Evolutionary conservation across 2,329 filamentous ascomycete species (phyloP).

Genomic region (Monosporascus sp.): DNA sequence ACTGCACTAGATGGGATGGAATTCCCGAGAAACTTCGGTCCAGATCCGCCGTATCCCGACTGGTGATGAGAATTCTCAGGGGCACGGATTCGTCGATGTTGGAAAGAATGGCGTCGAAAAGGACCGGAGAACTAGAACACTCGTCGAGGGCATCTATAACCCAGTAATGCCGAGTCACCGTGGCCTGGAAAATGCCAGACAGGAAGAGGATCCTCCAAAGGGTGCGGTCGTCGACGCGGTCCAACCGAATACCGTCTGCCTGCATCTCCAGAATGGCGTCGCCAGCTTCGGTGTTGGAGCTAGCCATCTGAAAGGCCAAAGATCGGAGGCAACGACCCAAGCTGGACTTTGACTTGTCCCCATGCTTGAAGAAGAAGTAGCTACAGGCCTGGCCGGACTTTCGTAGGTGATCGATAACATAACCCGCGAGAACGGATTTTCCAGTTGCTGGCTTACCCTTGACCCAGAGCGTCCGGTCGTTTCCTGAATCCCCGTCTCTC

Average conservation of each 20-base stretch:
- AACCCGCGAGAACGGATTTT: conserved; percentile 6
- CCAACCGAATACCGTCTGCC: conserved; percentile 11
- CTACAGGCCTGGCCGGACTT: conserved; percentile 3
- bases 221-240: conserved; percentile 11
- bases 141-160: conserved; percentile 30
- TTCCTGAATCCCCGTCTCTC: not conserved
- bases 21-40: conserved; percentile 14
- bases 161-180: conserved; percentile 21
- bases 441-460: conserved; percentile 7
- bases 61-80: not conserved
- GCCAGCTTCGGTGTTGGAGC: conserved; percentile 14
- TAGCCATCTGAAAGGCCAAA: conserved; percentile 27
- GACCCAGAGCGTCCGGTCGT: conserved; percentile 8
- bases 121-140: conserved; percentile 20
- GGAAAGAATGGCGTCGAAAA: conserved; percentile 18
- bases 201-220: conserved; percentile 23
- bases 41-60: conserved; percentile 7
- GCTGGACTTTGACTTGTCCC: conserved; percentile 28
- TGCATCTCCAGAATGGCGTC: conserved; percentile 4
- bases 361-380: conserved; percentile 6
- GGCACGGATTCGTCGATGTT: conserved; percentile 19
- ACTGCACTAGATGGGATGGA: conserved; percentile 15
- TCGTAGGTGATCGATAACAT: conserved; percentile 5
- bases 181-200: conserved; percentile 15
- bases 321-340: conserved; percentile 18